phyloP scores from a whole-genome alignment of 1,284 basidiomycete genomes.

The Papiliotrema laurentii region DNA sequence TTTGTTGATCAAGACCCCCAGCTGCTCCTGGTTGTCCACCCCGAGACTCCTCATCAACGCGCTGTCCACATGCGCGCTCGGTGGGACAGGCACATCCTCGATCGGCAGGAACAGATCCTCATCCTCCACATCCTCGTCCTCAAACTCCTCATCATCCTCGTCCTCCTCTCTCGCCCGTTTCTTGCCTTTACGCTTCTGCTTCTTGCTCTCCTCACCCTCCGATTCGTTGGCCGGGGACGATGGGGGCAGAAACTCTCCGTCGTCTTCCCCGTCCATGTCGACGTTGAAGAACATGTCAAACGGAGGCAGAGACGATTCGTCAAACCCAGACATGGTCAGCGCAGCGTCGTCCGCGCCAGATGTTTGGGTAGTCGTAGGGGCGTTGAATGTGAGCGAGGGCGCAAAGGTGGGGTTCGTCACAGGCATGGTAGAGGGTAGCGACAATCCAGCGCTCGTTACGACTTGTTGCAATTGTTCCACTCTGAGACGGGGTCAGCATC shows the following conservation, averaged over 20 bases:
- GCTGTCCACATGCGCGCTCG: constrained; percentile 3
- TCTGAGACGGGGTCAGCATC: constrained; percentile 11
- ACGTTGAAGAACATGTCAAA: constrained; percentile 27
- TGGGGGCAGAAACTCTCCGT: constrained; percentile 32
- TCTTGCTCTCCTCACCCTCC: constrained; percentile 15
- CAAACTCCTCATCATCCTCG: constrained; percentile 24
- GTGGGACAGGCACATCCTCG: constrained; percentile 33
- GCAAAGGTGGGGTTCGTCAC: background rate
- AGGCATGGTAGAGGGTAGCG: constrained; percentile 8
- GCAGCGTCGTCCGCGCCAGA: background rate
- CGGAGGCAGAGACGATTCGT: constrained; percentile 5
- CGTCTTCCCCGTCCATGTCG: constrained; percentile 28
- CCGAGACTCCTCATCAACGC: constrained; percentile 9
- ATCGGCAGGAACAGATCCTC: constrained; percentile 39
- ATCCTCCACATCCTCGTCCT: constrained; percentile 27
- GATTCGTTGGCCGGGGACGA: constrained; percentile 24
- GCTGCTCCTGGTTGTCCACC: constrained; percentile 10
- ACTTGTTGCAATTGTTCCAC: constrained; percentile 17
- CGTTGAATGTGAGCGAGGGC: background rate
- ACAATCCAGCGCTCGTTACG: constrained; percentile 14
- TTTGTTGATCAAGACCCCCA: constrained; percentile 9
- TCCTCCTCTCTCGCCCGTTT: constrained; percentile 12
- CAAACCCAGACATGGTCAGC: background rate
- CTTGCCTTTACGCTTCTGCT: constrained; percentile 4
- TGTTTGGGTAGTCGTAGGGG: background rate